Evolutionary conservation across 2,329 filamentous ascomycete species (phyloP).

Genomic region (Aspergillus tanneri): DNA sequence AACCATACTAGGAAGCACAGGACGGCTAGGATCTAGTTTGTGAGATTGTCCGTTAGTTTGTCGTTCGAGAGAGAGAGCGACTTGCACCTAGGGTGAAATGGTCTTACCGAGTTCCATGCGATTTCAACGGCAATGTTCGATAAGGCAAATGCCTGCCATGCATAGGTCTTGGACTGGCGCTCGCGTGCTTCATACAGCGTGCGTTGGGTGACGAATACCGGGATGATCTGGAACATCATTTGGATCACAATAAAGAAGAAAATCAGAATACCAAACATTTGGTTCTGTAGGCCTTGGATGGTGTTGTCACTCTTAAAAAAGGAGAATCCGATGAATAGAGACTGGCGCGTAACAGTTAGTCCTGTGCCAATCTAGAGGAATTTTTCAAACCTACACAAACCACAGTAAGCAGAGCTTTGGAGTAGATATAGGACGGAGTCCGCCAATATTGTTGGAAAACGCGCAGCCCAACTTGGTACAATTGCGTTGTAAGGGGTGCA

Average conservation of each 20-base stretch:
- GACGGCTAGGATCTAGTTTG: constrained; percentile 50
- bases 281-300: constrained; percentile 79
- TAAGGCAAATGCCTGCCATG: constrained; percentile 68
- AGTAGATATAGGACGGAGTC: constrained; percentile 80
- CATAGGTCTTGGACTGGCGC: constrained; percentile 65
- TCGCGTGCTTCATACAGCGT: constrained; percentile 59
- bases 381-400: constrained; percentile 39
- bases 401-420: constrained; percentile 68
- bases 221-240: constrained; percentile 52
- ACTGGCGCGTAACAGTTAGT: constrained; percentile 3
- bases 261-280: constrained; percentile 85
- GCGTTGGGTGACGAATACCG: constrained; percentile 56
- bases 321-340: constrained; percentile 77
- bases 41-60: not conserved
- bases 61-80: too few relatives aligned
- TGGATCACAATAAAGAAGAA: constrained; percentile 71
- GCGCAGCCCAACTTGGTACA: constrained; percentile 63
- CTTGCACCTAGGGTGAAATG: not conserved
- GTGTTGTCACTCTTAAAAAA: constrained; percentile 71
- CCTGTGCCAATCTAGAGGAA: not conserved
- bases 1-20: constrained; percentile 64
- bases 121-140: constrained; percentile 69
- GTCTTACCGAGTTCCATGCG: constrained; percentile 51
- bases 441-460: constrained; percentile 90
- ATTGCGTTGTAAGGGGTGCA: constrained; percentile 65